Evolutionary conservation across 139 green algal genomes (phyloP).

Genomic region (Zygnema cylindricum): DNA sequence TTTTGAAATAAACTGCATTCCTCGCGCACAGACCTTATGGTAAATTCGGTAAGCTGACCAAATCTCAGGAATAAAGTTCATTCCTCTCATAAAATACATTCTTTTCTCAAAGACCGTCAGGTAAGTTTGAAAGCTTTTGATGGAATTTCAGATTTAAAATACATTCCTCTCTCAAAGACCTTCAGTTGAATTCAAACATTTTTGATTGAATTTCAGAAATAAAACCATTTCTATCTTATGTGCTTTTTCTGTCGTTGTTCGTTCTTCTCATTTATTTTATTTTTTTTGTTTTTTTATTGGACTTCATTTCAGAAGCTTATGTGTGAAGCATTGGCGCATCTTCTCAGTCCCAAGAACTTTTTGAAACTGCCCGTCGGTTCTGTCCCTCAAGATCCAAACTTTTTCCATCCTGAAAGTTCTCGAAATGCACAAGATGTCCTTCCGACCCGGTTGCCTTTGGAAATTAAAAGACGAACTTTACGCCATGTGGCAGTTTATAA

Average conservation of each 20-base stretch:
- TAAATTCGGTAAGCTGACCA: too few relatives aligned
- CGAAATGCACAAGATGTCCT: slow-evolving; percentile 6
- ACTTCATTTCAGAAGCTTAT: background rate
- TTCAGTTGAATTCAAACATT: too few relatives aligned
- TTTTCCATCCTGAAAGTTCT: background rate
- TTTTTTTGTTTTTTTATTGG: background rate
- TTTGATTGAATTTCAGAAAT: too few relatives aligned
- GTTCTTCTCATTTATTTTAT: background rate
- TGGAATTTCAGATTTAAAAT: too few relatives aligned
- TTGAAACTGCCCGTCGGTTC: background rate
- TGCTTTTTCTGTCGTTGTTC: background rate
- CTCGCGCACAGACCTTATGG: too few relatives aligned
- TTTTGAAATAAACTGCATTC: too few relatives aligned
- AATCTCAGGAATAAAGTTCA: too few relatives aligned
- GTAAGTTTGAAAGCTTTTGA: too few relatives aligned
- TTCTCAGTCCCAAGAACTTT: background rate
- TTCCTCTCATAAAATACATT: too few relatives aligned
- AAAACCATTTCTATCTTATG: background rate
- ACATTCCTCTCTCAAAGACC: too few relatives aligned
- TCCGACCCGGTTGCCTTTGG: background rate
- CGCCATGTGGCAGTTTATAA: slow-evolving; percentile 53
- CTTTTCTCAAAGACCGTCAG: too few relatives aligned
- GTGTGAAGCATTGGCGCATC: background rate
- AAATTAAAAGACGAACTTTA: background rate
- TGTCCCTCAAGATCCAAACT: background rate